Percentiles rank a stretch among this genome's conserved stretches.
Evolutionary conservation across 495 filamentous ascomycete species (phyloP).

Genomic region (Recurvomyces mirabilis): DNA sequence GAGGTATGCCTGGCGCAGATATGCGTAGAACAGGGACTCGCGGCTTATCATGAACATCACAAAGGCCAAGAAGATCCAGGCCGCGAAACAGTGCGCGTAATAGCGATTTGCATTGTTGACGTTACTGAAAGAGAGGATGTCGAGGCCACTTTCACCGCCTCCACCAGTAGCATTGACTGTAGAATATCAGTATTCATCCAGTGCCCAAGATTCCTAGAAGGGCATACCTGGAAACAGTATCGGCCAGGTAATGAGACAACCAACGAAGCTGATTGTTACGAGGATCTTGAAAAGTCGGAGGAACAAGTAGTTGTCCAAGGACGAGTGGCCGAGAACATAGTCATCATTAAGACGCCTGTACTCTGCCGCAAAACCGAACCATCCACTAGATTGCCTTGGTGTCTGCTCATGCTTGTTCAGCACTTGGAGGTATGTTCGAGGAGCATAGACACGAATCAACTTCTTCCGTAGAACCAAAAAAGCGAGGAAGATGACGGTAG

Average conservation of each 20-base stretch:
- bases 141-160: constrained; percentile 48
- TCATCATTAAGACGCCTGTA: constrained; percentile 72
- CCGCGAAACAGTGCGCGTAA: constrained; percentile 64
- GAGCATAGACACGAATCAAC: constrained; percentile 65
- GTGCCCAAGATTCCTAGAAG: neutral
- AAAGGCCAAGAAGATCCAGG: constrained; percentile 72
- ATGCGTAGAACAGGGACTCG: constrained; percentile 86
- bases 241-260: constrained; percentile 33
- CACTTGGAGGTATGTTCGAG: constrained; percentile 3
- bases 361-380: constrained; percentile 59
- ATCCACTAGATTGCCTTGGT: constrained; percentile 53
- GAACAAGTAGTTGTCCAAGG: constrained; percentile 53
- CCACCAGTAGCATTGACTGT: constrained; percentile 36
- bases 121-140: constrained; percentile 69
- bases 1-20: constrained; percentile 85
- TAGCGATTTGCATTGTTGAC: constrained; percentile 35
- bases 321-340: constrained; percentile 76
- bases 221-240: constrained; percentile 29
- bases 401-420: constrained; percentile 41
- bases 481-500: constrained; percentile 49
- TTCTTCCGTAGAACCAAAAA: constrained; percentile 68
- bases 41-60: constrained; percentile 80
- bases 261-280: constrained; percentile 29
- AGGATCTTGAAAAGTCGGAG: constrained; percentile 31
- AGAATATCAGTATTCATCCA: neutral